phyloP scores from a whole-genome alignment of 2,329 filamentous ascomycete genomes.

The Pestalotiopsis sp. region DNA sequence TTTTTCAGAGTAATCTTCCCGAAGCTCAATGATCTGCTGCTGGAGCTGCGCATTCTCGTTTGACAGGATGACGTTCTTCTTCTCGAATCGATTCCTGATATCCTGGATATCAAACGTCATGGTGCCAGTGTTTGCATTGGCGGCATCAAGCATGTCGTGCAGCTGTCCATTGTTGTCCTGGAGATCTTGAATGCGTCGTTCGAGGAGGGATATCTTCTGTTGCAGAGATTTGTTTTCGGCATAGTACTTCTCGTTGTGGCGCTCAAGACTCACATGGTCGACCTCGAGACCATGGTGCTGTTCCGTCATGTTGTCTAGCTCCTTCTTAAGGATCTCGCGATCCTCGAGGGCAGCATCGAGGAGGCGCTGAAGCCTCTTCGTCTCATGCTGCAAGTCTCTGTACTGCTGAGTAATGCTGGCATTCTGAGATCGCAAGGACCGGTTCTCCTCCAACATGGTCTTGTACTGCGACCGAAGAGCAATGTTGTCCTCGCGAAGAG shows the following conservation, averaged over 20 bases:
- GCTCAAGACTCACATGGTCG: constrained; percentile 55
- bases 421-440: constrained; percentile 45
- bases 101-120: constrained; percentile 25
- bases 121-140: constrained; percentile 21
- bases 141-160: constrained; percentile 47
- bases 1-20: constrained; percentile 22
- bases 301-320: constrained; percentile 24
- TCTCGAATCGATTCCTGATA: constrained; percentile 24
- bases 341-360: constrained; percentile 44
- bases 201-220: constrained; percentile 49
- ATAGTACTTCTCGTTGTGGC: constrained; percentile 58
- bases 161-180: constrained; percentile 50
- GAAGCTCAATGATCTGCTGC: constrained; percentile 24
- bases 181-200: constrained; percentile 47
- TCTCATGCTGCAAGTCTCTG: constrained; percentile 43
- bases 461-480: constrained; percentile 45
- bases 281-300: constrained; percentile 50
- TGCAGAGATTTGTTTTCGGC: constrained; percentile 46
- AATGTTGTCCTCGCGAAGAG: constrained; percentile 44
- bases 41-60: constrained; percentile 27
- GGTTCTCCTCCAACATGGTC: constrained; percentile 46
- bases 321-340: constrained; percentile 41
- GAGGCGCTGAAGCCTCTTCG: constrained; percentile 24
- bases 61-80: constrained; percentile 23
- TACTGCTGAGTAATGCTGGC: constrained; percentile 45